Evolutionary conservation across 2,329 filamentous ascomycete species (phyloP).

Genomic region (Aspergillus ibericus): DNA sequence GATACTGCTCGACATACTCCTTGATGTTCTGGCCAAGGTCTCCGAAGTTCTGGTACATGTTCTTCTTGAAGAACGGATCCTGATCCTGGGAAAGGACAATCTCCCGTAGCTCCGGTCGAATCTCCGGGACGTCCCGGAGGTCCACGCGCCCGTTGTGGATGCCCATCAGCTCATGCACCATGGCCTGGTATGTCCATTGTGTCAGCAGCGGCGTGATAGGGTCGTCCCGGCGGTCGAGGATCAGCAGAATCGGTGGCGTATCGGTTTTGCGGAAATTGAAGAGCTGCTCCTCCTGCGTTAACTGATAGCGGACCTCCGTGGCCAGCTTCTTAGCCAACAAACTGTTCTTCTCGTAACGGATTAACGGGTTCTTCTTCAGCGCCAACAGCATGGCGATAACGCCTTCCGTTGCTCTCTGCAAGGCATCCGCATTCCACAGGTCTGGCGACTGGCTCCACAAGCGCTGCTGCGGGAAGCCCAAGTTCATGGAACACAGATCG

Average conservation of each 20-base stretch:
- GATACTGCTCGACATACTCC: slow-evolving; percentile 98
- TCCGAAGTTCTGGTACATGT: slow-evolving; percentile 98
- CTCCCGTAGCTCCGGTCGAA: slow-evolving; percentile 83
- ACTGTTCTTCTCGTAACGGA: slow-evolving; percentile 91
- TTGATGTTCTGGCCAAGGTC: slow-evolving; percentile 95
- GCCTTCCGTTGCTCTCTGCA: slow-evolving; percentile 85
- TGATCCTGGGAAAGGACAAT: slow-evolving; percentile 96
- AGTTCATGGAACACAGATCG: slow-evolving; percentile 80
- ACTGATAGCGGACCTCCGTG: slow-evolving; percentile 85
- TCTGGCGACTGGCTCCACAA: slow-evolving; percentile 83
- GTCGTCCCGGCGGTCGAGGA: slow-evolving; percentile 89
- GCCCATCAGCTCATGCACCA: slow-evolving; percentile 94
- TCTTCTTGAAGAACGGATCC: slow-evolving; percentile 98
- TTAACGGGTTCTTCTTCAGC: slow-evolving; percentile 93
- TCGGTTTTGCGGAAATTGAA: slow-evolving; percentile 96
- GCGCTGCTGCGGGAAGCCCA: slow-evolving; percentile 69
- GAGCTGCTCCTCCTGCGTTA: slow-evolving; percentile 92
- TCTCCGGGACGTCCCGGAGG: slow-evolving; percentile 77
- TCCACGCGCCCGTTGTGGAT: slow-evolving; percentile 95
- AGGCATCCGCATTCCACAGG: slow-evolving; percentile 83
- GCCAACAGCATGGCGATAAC: slow-evolving; percentile 80
- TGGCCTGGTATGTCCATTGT: slow-evolving; percentile 99
- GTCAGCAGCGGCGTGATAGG: slow-evolving; percentile 91
- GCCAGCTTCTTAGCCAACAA: slow-evolving; percentile 87
- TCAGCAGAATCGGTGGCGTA: slow-evolving; percentile 86